These are phyloP conservation scores for Termitomyces sp. DNA, from an alignment of 768 basidiomycete genomes.

Conservation along the genomic window DNA sequence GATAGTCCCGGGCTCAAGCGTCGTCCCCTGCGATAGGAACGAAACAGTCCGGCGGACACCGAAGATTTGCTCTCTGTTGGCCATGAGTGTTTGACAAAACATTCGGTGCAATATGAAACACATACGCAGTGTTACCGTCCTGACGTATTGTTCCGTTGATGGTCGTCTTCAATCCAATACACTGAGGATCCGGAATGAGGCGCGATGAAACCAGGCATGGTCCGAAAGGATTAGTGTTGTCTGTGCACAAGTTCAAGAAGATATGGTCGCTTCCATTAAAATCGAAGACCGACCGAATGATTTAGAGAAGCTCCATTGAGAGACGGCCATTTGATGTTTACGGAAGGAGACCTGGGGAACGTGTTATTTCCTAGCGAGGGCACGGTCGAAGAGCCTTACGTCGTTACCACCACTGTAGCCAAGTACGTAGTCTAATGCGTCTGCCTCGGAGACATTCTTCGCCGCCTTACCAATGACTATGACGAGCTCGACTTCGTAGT, in stretches of 20 bases:
- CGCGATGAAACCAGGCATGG: conserved; percentile 74
- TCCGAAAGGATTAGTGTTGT: conserved; percentile 73
- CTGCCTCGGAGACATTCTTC: conserved; percentile 74
- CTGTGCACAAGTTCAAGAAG: conserved; percentile 23
- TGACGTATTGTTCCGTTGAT: conserved; percentile 71
- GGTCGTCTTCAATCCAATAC: conserved; percentile 54
- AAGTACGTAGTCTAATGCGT: conserved; percentile 84
- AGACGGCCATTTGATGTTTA: conserved; percentile 73
- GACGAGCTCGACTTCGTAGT: conserved; percentile 80
- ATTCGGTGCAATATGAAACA: conserved; percentile 3
- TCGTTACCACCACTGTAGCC: conserved; percentile 83
- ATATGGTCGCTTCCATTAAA: not conserved
- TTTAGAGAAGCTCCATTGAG: conserved; percentile 89
- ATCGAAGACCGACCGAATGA: conserved; percentile 57
- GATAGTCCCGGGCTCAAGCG: conserved; percentile 75
- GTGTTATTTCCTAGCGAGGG: not conserved
- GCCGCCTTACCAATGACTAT: conserved; percentile 82
- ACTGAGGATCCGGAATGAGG: conserved; percentile 64
- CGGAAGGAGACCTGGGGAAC: conserved; percentile 71
- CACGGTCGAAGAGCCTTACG: conserved; percentile 34
- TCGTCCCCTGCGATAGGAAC: conserved; percentile 82
- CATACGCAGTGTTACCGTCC: conserved; percentile 76
- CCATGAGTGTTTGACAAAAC: not conserved
- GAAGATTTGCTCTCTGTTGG: conserved; percentile 74
- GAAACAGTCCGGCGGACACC: conserved; percentile 71